phyloP scores from a whole-genome alignment of 148 eudicot species.

The Mesembryanthemum crystallinum region DNA sequence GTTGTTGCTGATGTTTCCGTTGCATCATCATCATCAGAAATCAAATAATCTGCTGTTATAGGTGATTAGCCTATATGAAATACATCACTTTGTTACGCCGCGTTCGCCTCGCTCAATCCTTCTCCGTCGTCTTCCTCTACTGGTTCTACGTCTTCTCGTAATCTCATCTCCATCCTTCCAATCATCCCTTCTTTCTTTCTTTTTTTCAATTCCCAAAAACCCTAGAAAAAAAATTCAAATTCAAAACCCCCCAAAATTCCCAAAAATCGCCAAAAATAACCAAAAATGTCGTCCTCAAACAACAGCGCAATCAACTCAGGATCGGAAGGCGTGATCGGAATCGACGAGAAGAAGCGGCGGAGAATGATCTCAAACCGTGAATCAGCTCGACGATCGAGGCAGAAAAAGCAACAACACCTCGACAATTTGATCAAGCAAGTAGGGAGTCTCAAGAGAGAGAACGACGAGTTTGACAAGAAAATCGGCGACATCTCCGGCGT shows the following conservation, averaged over 20 bases:
- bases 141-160: constrained; percentile 78
- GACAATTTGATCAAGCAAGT: constrained; percentile 46
- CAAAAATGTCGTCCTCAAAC: constrained; percentile 12
- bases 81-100: constrained; percentile 35
- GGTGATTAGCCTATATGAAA: constrained; percentile 36
- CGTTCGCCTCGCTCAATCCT: constrained; percentile 61
- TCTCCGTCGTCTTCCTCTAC: constrained; percentile 66
- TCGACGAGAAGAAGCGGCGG: constrained; percentile 61
- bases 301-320: constrained; percentile 28
- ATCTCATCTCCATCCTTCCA: neutral
- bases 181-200: neutral
- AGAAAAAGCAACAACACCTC: constrained; percentile 55
- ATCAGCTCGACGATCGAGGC: constrained; percentile 72
- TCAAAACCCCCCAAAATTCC: no score
- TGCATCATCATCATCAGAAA: neutral
- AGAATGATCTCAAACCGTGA: constrained; percentile 75
- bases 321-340: constrained; percentile 29
- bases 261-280: no score
- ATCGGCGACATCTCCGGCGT: constrained; percentile 21
- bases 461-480: constrained; percentile 30
- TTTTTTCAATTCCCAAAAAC: neutral
- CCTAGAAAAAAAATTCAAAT: neutral
- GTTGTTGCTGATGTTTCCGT: neutral
- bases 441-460: constrained; percentile 27
- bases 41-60: neutral